A percentile compares a stretch with the other conserved stretches of the same genome.
These are phyloP conservation scores for Tanacetum coccineum DNA, from an alignment of 129 eudicot species.

Conservation along the genomic window DNA sequence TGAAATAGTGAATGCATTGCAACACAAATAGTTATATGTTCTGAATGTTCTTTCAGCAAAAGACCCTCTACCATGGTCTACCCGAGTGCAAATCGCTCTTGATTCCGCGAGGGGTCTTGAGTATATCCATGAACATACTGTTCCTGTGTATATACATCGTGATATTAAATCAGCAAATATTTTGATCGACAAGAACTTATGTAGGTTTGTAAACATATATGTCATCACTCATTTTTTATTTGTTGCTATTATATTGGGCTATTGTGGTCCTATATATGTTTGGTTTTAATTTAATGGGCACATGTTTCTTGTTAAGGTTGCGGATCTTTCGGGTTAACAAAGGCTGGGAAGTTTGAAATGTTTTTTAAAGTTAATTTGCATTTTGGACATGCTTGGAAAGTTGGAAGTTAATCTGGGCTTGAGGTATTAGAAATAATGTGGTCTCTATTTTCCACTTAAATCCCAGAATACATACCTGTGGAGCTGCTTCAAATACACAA, in stretches of 20 bases:
- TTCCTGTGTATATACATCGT: slow-evolving; percentile 95
- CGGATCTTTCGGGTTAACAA: slow-evolving; percentile 96
- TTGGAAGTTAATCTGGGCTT: too few relatives aligned
- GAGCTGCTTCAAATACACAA: too few relatives aligned
- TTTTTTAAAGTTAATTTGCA: too few relatives aligned
- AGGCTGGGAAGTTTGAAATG: too few relatives aligned
- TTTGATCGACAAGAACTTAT: slow-evolving; percentile 74
- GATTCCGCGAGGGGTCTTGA: slow-evolving; percentile 99
- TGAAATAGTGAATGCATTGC: background rate
- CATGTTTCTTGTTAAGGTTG: slow-evolving; percentile 57
- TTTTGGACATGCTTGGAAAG: too few relatives aligned
- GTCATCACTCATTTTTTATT: background rate
- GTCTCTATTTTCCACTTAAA: too few relatives aligned
- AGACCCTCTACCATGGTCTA: slow-evolving; percentile 77
- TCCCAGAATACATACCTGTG: too few relatives aligned
- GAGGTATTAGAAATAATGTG: too few relatives aligned
- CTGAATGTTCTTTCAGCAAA: slow-evolving; percentile 34
- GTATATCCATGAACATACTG: slow-evolving; percentile 94
- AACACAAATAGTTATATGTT: slow-evolving; percentile 4
- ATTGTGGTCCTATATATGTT: slow-evolving; percentile 9
- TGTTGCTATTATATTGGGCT: background rate
- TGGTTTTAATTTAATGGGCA: slow-evolving; percentile 14
- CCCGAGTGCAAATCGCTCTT: slow-evolving; percentile 89
- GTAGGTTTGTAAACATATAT: slow-evolving; percentile 53
- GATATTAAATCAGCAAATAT: slow-evolving; percentile 96